Evolutionary conservation across 2,329 filamentous ascomycete species (phyloP), one percentile per base, ranked within the genome.

Genomic region (Arthrobotrys conoides): DNA sequence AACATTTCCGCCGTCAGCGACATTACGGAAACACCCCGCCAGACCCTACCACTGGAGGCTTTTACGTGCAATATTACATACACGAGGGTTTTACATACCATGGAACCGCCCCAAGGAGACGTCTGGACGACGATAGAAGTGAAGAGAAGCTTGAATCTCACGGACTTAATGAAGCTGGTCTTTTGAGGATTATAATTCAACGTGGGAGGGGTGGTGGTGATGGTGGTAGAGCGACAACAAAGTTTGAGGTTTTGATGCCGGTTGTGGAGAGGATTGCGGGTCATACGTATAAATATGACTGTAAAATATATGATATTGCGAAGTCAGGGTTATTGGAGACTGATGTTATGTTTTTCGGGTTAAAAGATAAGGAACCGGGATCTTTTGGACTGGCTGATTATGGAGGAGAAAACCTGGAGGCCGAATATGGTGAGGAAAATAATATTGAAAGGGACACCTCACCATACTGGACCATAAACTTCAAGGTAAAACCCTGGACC

Each of bases 1-100:
- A 71, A 8, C 16, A 27, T 14, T 65, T 71, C n/a, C 68, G 57
- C 4, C 57, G 46, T 5, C 22, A 49, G 5, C 68, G 68, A 10
- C 24, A 71, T 20, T 65, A 49, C 33, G 67, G 51, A n/a, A 24
- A 8, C 10, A 22, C 46, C 38, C 10, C 38, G 8, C 33, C 33
- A 12, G 33, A 36, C 9, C n/a, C n/a, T n/a, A n/a, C n/a, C n/a
- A n/a, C n/a, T n/a, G n/a, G n/a, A n/a, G n/a, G 9, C 33, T 8
- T 5, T 36, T 36, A 10, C 33, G 6, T 16, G 38, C 14, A n/a
- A 14, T 10, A 10, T n/a, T n/a, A n/a, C n/a, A n/a, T n/a, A n/a
- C n/a, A n/a, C n/a, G n/a, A n/a, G n/a, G 10, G 10, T 38, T 9
- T 38, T 5, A 38, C 36, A 5, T 38, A 38, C 10, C 36, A 38